Conservation (phyloP, 768 basidiomycete species). For the Rhizopogon vinicolor region DNA sequence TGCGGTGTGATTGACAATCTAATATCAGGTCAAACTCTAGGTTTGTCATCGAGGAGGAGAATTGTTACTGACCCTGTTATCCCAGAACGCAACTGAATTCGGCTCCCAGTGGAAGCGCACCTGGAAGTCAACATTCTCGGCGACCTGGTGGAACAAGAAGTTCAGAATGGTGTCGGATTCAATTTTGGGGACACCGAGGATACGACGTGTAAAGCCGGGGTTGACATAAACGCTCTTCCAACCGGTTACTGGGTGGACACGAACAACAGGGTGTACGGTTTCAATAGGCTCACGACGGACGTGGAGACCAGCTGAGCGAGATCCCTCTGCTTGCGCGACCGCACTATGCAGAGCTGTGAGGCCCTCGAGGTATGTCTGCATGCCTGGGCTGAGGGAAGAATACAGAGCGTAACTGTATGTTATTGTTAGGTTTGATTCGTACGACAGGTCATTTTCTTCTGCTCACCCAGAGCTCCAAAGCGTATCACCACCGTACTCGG, state of each 20-base stretch:
- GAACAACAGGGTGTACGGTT: constrained; percentile 74
- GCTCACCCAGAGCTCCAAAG: constrained; percentile 74
- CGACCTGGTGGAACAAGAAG: constrained; percentile 70
- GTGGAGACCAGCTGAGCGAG: constrained; percentile 61
- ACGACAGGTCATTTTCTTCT: not conserved
- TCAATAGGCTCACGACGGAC: constrained; percentile 69
- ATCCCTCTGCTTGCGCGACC: constrained; percentile 72
- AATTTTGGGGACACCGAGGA: constrained; percentile 74
- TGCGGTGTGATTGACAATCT: constrained; percentile 75
- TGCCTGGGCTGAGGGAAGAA: constrained; percentile 69
- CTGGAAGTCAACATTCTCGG: constrained; percentile 67
- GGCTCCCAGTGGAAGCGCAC: constrained; percentile 75
- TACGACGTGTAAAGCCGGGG: constrained; percentile 76
- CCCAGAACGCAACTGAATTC: constrained; percentile 82
- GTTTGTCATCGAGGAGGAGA: not conserved
- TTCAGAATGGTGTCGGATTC: constrained; percentile 72
- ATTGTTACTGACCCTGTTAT: constrained; percentile 57
- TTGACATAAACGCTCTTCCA: constrained; percentile 85
- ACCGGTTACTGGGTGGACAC: constrained; percentile 81
- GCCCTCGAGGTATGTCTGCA: constrained; percentile 75
- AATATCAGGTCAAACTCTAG: not conserved
- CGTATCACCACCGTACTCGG: constrained; percentile 74
- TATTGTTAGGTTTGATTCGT: constrained; percentile 6
- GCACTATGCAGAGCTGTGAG: constrained; percentile 72
- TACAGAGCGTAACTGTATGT: constrained; percentile 71